phyloP scores from a whole-genome alignment of 257 asterid species.

The Cordia subcordata region DNA sequence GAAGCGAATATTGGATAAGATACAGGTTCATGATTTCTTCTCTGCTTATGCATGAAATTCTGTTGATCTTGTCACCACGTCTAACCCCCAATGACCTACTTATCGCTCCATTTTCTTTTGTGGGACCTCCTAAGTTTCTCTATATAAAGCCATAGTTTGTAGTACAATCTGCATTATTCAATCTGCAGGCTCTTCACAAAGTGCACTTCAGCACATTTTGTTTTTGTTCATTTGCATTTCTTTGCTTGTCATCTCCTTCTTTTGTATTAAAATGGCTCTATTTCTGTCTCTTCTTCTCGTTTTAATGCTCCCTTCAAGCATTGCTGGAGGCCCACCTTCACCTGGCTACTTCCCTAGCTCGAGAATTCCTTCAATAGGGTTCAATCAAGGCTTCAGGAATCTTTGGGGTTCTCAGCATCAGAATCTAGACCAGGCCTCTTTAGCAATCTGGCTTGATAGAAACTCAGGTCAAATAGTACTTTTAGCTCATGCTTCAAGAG shows the following conservation, averaged over 20 bases:
- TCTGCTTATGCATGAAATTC: background rate
- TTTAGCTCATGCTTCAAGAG: background rate
- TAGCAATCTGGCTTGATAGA: conserved; percentile 73
- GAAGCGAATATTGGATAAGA: background rate
- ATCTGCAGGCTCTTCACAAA: background rate
- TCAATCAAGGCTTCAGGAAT: conserved; percentile 48
- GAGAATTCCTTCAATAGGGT: conserved; percentile 42
- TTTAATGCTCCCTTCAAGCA: conserved; percentile 33
- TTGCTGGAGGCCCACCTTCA: conserved; percentile 55
- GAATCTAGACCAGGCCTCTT: conserved; percentile 45
- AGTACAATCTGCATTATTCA: background rate
- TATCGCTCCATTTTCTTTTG: conserved; percentile 3
- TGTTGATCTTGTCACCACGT: conserved; percentile 26
- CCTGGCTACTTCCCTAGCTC: conserved; percentile 83
- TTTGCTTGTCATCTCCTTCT: background rate
- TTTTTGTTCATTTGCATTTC: background rate
- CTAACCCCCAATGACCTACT: conserved; percentile 31
- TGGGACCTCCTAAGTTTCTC: background rate
- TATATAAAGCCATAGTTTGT: background rate
- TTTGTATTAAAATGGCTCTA: conserved; percentile 41
- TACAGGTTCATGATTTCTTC: background rate
- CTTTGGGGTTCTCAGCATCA: conserved; percentile 95
- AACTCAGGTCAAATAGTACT: conserved; percentile 34
- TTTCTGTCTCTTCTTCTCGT: conserved; percentile 28
- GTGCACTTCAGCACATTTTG: background rate